Evolutionary conservation across 352 stramenopile genomes (phyloP), one percentile per base, ranked within the genome.

Genomic region (Phytopythium delawarense): DNA sequence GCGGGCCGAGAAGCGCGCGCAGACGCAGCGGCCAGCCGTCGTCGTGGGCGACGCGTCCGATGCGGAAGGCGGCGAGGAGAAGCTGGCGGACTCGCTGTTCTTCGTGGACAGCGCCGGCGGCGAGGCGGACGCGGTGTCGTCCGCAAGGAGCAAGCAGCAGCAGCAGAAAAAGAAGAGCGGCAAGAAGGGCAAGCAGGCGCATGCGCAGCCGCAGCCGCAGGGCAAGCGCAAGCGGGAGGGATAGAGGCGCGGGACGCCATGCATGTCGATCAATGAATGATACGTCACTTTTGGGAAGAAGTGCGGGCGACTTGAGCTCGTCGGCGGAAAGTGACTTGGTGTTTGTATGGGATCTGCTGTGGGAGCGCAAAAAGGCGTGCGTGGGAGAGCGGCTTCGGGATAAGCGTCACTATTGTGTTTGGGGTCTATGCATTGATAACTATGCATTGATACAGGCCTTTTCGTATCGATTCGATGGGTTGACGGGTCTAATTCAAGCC

Each of bases 81-180:
- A 21, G 63, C 50, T 66, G 23, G 34, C 57, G 23, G 65, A 61
- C 44, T 57, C 46, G 61, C 62, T 88, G 11, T 90, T 90, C 62
- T 89, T 84, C 62, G 57, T 77, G 68, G 81, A 90, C 67, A 85
- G 71, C 52, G 75, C 67, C 35, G 81, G 81, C 34, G 78, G 71
- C 53, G 71, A 75, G 21, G 46, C 23, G n/a, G 46, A 25, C 21
- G 46, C 21, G 21, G 46, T n/a, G n/a, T 30, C 45, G 45, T 7
- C 18, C 5, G 18, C 23, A 13, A 3, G 5, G 21, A 12, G 45
- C 45, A 34, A n/a, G 11, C 11, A 32, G 46, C 32, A 52, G 46
- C 21, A 23, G 8, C n/a, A 13, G 9, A 52, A 25, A 21, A 48
- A 48, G 42, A 52, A 52, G 46, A 30, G 21, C 5, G 44, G n/a